Base-by-base conservation (phyloP, 2,329 filamentous ascomycete species). In the Orbilia brochopaga region DNA sequence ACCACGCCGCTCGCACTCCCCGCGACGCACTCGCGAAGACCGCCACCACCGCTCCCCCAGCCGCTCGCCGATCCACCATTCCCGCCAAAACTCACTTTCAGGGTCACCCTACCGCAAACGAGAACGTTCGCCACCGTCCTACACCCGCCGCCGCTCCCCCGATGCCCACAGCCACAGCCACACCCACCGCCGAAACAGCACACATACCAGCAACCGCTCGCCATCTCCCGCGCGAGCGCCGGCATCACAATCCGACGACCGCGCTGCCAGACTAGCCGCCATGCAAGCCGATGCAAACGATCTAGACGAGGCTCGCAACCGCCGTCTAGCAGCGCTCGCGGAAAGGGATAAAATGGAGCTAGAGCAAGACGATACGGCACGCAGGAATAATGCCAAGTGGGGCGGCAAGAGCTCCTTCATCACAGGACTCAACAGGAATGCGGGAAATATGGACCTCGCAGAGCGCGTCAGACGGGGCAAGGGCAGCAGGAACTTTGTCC, bases 221-320 rank as follows among this genome's bases (percentile, higher is more conserved):
- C 73, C 64, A 13, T 61, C 62, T 30, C 59, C 73, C 74, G 52
- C 65, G 40, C 17, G 37, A 2, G 63, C 55, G 30, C 44, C 53
- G 30, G 5, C 52, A 6, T 44, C 61, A 64, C 66, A 60, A 59
- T 84, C 84, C 19, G 84, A 85, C 21, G 87, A 89, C 73, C 83
- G 83, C n/a, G 86, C 87, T 11, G 83, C 84, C 23, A 90, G 87
- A 78, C 80, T 91, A 17, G 88, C 87, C 15, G 87, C 86, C 7
- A 91, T 92, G 89, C 88, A 90, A 78, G 84, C 84, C 17, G 88
- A 87, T 27, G 89, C 89, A 2, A 83, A 83, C 0, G 85, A 88
- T 10, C 81, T 95, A 53, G 90, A 93, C 75, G 78, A 82, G n/a
- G 87, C 89, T 75, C 87, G 91, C 32, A 85, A 85, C 74, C 83